Base-by-base conservation (phyloP, 2,329 filamentous ascomycete genomes). In the Acrocalymma vagum region DNA sequence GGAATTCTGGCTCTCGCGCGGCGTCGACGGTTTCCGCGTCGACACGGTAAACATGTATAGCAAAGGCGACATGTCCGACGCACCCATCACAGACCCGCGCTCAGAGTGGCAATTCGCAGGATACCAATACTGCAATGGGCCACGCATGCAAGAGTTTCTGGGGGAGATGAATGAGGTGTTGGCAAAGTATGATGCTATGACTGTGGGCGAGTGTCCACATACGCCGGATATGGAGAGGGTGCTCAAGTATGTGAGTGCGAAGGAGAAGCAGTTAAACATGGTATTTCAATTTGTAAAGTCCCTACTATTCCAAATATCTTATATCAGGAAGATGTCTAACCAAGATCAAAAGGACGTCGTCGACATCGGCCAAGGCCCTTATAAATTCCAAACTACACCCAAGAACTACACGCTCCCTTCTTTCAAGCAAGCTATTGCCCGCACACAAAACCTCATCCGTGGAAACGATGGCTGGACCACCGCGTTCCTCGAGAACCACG, bases 1-100 rank as follows among this genome's bases (percentile, higher is more conserved):
- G 80, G 79, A 81, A 20, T 94, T 92, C 64, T 94, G 90, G 90
- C 79, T 94, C 1, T 74, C 88, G 32, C 80, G 82, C 21, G 88
- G 88, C 3, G 84, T 88, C 0, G 71, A 73, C 29, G 72, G 72
- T 5, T 75, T 75, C 53, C 63, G 72, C 3, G 64, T 70, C 6
- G 66, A 71, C 38, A 67, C 64, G 1, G 63, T 70, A 15, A 70
- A 70, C 39, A 65, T 69, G 62, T 65, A 67, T 46, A 64, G 59
- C 33, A 69, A 70, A 38, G 62, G 60, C 16, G 51, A 64, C 1
- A 64, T 68, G 62, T 36, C 45, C 5, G 63, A 66, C 40, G 62
- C 65, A 13, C 66, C 64, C 1, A 33, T 67, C 29, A 65, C 63
- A 24, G 62, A 68, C 38, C 52, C 55, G 0, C 45, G 38, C 4